Evolutionary conservation across 2,329 filamentous ascomycete genomes (phyloP).

Genomic region (Berkeleyomyces rouxiae): DNA sequence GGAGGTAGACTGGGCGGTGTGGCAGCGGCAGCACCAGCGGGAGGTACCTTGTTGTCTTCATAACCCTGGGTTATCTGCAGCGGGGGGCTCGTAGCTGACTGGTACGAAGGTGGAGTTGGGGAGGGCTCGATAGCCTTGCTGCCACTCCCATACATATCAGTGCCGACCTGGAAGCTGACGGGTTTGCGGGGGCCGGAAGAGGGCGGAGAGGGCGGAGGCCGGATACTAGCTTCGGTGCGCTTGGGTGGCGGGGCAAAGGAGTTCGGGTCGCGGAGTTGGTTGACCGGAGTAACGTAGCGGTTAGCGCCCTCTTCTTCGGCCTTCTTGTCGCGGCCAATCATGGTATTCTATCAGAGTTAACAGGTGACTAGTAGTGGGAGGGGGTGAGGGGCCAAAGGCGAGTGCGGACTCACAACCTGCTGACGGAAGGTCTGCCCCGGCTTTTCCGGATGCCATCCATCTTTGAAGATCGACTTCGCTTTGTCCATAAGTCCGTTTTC

Average conservation of each 20-base stretch:
- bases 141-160: constrained; percentile 5
- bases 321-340: constrained; percentile 28
- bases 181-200: constrained; percentile 12
- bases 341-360: constrained; percentile 25
- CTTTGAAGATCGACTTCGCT: constrained; percentile 9
- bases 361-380: not conserved
- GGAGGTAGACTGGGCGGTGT: constrained; percentile 54
- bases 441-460: constrained; percentile 13
- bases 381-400: not conserved
- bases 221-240: constrained; percentile 27
- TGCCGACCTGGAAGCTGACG: constrained; percentile 15
- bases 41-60: not conserved
- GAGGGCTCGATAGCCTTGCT: constrained; percentile 20
- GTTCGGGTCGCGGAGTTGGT: constrained; percentile 55
- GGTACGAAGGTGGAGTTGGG: constrained; percentile 40
- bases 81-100: constrained; percentile 49
- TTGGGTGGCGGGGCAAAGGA: constrained; percentile 71
- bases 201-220: constrained; percentile 17
- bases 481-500: constrained; percentile 6
- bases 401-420: constrained; percentile 18
- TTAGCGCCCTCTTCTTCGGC: constrained; percentile 18
- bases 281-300: constrained; percentile 42
- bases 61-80: constrained; percentile 16
- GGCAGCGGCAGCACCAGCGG: constrained; percentile 14
- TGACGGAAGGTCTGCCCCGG: constrained; percentile 21